A percentile compares a stretch with the other conserved stretches of the same genome.
Conservation (phyloP, 2,329 filamentous ascomycete species). For the Hypomyces perniciosus region DNA sequence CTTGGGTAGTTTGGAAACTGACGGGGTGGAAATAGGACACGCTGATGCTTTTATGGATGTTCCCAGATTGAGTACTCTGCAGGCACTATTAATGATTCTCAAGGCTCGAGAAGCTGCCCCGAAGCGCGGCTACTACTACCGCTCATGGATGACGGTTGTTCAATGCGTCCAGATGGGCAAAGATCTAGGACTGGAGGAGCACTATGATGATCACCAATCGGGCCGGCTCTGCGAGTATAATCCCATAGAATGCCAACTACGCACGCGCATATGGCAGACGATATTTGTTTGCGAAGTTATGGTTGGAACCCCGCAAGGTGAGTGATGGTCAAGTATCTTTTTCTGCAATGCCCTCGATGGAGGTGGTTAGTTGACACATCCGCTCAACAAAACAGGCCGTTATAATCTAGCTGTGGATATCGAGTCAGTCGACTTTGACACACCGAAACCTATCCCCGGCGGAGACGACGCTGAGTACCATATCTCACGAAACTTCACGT, state of each 20-base stretch:
- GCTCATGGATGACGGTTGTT: slow-evolving; percentile 94
- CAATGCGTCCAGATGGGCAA: slow-evolving; percentile 90
- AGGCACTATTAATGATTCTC: slow-evolving; percentile 78
- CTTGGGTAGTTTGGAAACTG: not conserved
- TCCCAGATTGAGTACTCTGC: slow-evolving; percentile 82
- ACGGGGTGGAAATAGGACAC: slow-evolving; percentile 53
- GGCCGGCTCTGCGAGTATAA: slow-evolving; percentile 64
- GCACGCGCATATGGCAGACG: slow-evolving; percentile 84
- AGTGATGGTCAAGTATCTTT: slow-evolving; percentile 6
- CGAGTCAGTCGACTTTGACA: slow-evolving; percentile 68
- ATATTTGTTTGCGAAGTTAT: slow-evolving; percentile 83
- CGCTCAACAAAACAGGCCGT: slow-evolving; percentile 47
- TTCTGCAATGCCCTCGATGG: not conserved
- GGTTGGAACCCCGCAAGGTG: slow-evolving; percentile 89
- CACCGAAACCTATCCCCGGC: slow-evolving; percentile 57
- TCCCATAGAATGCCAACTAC: slow-evolving; percentile 71
- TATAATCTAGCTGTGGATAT: slow-evolving; percentile 70
- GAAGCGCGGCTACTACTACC: slow-evolving; percentile 91
- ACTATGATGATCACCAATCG: slow-evolving; percentile 70
- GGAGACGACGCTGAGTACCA: slow-evolving; percentile 70
- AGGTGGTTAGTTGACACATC: not conserved
- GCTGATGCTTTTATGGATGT: slow-evolving; percentile 92
- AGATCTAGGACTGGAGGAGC: slow-evolving; percentile 83
- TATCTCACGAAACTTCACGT: slow-evolving; percentile 77
- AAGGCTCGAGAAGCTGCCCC: slow-evolving; percentile 91